Evolutionary conservation across 768 basidiomycete genomes (phyloP).

Genomic region (Podaxis rugospora): DNA sequence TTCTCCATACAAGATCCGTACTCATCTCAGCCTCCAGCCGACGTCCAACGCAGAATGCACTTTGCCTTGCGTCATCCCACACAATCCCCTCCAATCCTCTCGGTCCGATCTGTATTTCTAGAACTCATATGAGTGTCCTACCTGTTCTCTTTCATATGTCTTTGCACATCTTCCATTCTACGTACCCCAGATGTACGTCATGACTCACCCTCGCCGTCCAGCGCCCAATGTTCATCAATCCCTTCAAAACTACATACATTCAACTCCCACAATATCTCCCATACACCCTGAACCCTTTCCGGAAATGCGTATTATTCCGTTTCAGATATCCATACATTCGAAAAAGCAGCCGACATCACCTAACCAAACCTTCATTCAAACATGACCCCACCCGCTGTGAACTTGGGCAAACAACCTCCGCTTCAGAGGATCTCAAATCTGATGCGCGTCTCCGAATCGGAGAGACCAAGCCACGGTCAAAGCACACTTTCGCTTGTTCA

Average conservation of each 20-base stretch:
- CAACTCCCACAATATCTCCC: neutral
- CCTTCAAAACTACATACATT: neutral
- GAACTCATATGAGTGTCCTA: neutral
- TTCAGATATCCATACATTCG: neutral
- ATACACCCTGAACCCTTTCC: neutral
- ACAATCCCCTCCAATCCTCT: too few species aligned
- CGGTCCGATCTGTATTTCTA: conserved; percentile 5
- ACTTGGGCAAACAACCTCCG: too few species aligned
- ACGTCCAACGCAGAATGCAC: neutral
- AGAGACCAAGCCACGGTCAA: neutral
- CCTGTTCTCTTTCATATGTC: neutral
- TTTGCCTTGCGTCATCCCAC: neutral
- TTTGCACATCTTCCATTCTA: conserved; percentile 4
- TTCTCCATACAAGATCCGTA: neutral
- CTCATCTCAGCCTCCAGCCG: neutral
- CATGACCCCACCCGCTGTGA: neutral
- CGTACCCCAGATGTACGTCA: conserved; percentile 5
- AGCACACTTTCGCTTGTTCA: neutral
- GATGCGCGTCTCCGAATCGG: neutral
- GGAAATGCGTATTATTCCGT: neutral
- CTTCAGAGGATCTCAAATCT: neutral
- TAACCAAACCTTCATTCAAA: neutral
- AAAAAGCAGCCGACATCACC: neutral
- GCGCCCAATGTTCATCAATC: too few species aligned
- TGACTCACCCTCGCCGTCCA: neutral